Base-by-base conservation (phyloP, 164 flowering plant genomes). In the Berberis thunbergii region DNA sequence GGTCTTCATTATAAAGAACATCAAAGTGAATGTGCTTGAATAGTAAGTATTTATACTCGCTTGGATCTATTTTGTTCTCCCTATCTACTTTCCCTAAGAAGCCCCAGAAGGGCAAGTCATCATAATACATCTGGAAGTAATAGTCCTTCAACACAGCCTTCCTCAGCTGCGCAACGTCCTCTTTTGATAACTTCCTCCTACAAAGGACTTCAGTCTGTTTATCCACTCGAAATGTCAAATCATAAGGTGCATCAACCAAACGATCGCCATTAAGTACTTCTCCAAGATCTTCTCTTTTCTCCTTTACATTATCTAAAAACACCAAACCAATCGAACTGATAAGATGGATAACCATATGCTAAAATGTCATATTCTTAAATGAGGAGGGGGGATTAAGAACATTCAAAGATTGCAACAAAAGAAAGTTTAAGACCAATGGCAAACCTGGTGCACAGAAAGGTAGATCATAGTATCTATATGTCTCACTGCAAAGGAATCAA, bases 241-340 rank as follows among this genome's bases (percentile, higher is more conserved):
- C 75, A 57, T 83, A 83, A 5, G 85, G 89, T 61, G 87, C 81
- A 74, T 74, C 76, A 41, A 85, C 89, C 54, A 85, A 74, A 8
- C 87, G 81, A 63, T 85, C 89, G n/a, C 89, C 89, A 75, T 83
- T 85, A 69, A 85, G 68, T 39, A 81, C 79, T 65, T 84, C 88
- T 12, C 88, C 88, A 56, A 84, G 80, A 50, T 77, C 81, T 72
- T 77, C 84, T 65, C 64, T 79, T 68, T 82, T 80, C 61, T 82
- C 88, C 62, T 74, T 79, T 63, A 70, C 72, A 45, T 67, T 54
- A 67, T 69, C 88, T 83, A 56, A 45, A 68, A 62, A 46, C 12
- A 11, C 10, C 59, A 6, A 72, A 45, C 49, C 3, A 44, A 55
- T 60, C 40, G 42, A 52, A 42, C 13, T 11, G 7, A 44, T n/a